A percentile compares a stretch with the other conserved stretches of the same genome.
phyloP scores from a whole-genome alignment of 2,329 filamentous ascomycete species.

The Gaeumannomyces sp. region DNA sequence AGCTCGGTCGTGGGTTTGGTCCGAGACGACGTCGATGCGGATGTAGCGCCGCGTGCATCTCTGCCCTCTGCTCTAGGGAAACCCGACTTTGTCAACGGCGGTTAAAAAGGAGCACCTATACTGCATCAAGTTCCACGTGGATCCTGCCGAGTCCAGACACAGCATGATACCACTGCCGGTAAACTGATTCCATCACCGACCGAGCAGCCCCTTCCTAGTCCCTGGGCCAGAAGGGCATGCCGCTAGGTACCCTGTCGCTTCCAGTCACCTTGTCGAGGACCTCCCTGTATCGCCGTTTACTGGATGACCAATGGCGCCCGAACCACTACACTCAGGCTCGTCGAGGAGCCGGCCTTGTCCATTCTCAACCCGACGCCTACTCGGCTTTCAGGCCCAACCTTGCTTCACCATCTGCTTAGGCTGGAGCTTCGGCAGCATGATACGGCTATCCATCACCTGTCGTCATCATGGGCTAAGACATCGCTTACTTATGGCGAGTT shows the following conservation, averaged over 20 bases:
- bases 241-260: background rate
- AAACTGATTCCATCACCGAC: background rate
- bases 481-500: constrained; percentile 57
- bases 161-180: background rate
- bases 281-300: too few relatives aligned
- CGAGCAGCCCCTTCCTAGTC: background rate
- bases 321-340: background rate
- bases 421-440: constrained; percentile 24
- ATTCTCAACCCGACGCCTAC: constrained; percentile 39
- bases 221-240: too few relatives aligned
- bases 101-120: background rate
- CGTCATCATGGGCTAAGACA: constrained; percentile 36
- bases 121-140: background rate
- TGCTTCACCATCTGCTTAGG: constrained; percentile 55
- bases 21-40: background rate
- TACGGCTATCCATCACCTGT: constrained; percentile 59
- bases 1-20: background rate
- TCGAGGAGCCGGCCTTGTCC: constrained; percentile 26
- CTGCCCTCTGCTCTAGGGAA: background rate
- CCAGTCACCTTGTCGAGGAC: background rate
- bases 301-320: background rate
- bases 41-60: background rate
- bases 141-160: background rate
- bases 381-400: constrained; percentile 34
- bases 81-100: background rate